Evolutionary conservation across 129 eudicot genomes (phyloP).

Genomic region (Rutidosis leptorrhynchoides): DNA sequence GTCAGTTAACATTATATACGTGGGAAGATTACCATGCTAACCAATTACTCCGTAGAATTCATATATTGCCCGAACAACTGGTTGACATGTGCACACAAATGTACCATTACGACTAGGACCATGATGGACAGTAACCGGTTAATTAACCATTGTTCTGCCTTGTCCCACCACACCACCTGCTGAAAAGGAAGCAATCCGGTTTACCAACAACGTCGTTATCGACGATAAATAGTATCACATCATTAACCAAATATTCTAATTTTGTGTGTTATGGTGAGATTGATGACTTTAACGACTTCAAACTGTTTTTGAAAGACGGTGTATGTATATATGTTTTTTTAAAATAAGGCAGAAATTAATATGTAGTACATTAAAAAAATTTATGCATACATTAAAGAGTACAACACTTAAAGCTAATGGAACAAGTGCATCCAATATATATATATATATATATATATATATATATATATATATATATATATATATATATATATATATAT

Average conservation of each 20-base stretch:
- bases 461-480: too few relatives aligned
- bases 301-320: not conserved
- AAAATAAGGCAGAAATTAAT: too few relatives aligned
- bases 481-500: too few relatives aligned
- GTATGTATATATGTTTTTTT: too few relatives aligned
- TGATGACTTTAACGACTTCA: not conserved
- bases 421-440: too few relatives aligned
- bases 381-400: too few relatives aligned
- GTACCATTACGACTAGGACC: not conserved
- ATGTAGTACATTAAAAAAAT: too few relatives aligned
- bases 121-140: not conserved
- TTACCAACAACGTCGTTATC: constrained; percentile 2
- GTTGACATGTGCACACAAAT: constrained; percentile 19
- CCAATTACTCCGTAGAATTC: constrained; percentile 6
- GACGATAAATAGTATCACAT: not conserved
- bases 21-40: constrained; percentile 23
- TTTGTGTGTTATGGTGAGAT: not conserved
- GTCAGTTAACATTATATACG: constrained; percentile 7
- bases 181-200: constrained; percentile 17
- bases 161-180: constrained; percentile 24
- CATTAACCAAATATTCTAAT: not conserved
- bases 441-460: too few relatives aligned
- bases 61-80: constrained; percentile 19
- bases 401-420: too few relatives aligned
- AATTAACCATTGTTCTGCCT: not conserved